Conservation (phyloP, 1,284 basidiomycete species). For the Trametes sp. region DNA sequence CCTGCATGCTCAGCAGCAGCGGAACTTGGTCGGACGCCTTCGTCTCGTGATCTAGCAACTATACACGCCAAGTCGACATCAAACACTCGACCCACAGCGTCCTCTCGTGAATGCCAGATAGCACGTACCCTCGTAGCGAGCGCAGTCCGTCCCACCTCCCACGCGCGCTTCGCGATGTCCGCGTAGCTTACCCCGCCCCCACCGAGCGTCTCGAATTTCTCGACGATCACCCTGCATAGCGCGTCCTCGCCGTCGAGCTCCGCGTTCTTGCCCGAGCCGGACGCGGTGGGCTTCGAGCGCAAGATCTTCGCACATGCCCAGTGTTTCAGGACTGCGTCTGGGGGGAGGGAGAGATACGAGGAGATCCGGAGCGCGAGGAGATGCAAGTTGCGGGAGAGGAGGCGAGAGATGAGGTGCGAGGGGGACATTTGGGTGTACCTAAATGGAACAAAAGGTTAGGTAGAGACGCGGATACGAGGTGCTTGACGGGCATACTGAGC, state of each 20-base stretch:
- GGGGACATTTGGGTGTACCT: conserved; percentile 85
- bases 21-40: conserved; percentile 94
- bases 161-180: conserved; percentile 93
- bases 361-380: conserved; percentile 94
- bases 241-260: conserved; percentile 76
- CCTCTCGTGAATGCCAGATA: background rate
- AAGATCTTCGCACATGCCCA: conserved; percentile 96
- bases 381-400: conserved; percentile 90
- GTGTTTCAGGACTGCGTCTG: conserved; percentile 90
- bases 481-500: conserved; percentile 70
- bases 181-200: conserved; percentile 87
- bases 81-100: background rate
- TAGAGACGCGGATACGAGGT: background rate
- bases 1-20: conserved; percentile 91
- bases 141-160: conserved; percentile 87
- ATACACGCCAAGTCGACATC: background rate
- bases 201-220: conserved; percentile 82
- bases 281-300: conserved; percentile 65
- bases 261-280: conserved; percentile 58
- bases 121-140: conserved; percentile 85
- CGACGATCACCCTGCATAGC: conserved; percentile 84
- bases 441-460: conserved; percentile 3
- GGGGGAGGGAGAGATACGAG: conserved; percentile 81
- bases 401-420: conserved; percentile 79
- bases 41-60: conserved; percentile 93